Evolutionary conservation across 2,329 filamentous ascomycete species (phyloP).

Genomic region (Ambrosiella xylebori): DNA sequence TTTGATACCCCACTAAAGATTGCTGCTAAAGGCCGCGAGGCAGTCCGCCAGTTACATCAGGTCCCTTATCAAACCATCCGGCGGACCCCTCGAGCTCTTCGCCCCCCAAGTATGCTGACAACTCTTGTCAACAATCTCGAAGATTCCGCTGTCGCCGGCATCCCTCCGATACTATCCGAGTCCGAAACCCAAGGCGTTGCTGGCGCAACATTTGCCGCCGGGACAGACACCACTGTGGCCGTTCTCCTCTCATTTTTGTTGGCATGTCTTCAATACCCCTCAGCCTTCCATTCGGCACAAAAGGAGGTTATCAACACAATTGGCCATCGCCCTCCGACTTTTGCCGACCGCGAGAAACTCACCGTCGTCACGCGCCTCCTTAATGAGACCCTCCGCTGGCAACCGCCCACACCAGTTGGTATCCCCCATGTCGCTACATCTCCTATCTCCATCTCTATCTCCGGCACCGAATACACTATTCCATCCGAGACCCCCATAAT

Average conservation of each 20-base stretch:
- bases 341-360: slow-evolving; percentile 27
- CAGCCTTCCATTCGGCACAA: slow-evolving; percentile 25
- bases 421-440: slow-evolving; percentile 30
- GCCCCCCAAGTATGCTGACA: slow-evolving; percentile 22
- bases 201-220: slow-evolving; percentile 28
- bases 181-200: slow-evolving; percentile 28
- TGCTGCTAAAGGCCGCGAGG: slow-evolving; percentile 18
- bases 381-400: slow-evolving; percentile 29
- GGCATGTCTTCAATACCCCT: slow-evolving; percentile 25
- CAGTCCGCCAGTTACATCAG: slow-evolving; percentile 26
- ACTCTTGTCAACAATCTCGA: slow-evolving; percentile 25
- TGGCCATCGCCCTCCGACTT: slow-evolving; percentile 25
- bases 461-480: slow-evolving; percentile 39
- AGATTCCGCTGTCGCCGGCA: slow-evolving; percentile 19
- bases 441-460: slow-evolving; percentile 19
- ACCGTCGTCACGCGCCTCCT: slow-evolving; percentile 29
- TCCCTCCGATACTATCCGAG: slow-evolving; percentile 23
- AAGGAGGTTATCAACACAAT: slow-evolving; percentile 26
- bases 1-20: slow-evolving; percentile 20
- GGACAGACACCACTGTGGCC: slow-evolving; percentile 26
- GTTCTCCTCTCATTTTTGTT: slow-evolving; percentile 29
- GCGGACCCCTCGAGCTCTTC: slow-evolving; percentile 17
- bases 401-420: slow-evolving; percentile 29
- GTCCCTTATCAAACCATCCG: slow-evolving; percentile 25
- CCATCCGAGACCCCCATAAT: slow-evolving; percentile 32